Evolutionary conservation across 1,284 basidiomycete species (phyloP).

Genomic region (Puccinia polysora): DNA sequence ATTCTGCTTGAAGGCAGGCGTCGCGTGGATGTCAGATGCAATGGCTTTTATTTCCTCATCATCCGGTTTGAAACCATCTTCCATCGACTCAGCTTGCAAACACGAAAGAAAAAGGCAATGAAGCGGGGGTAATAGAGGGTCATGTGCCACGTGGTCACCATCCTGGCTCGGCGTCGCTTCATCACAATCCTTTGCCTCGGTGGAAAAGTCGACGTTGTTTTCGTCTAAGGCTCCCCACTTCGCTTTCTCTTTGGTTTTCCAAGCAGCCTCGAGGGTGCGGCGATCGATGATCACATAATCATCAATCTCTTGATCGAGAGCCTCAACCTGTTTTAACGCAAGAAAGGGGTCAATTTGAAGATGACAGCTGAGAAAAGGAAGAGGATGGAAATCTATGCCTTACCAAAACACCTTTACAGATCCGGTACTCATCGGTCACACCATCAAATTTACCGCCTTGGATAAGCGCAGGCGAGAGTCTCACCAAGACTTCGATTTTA

Average conservation of each 20-base stretch:
- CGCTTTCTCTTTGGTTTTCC: conserved; percentile 27
- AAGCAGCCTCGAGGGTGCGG: conserved; percentile 45
- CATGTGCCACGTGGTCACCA: conserved; percentile 27
- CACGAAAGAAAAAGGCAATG: conserved; percentile 46
- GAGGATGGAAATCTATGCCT: conserved; percentile 50
- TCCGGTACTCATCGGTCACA: conserved; percentile 58
- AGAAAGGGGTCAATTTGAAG: no score
- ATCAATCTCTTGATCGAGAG: conserved; percentile 63
- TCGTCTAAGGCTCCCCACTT: background rate
- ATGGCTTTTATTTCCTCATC: background rate
- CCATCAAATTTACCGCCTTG: conserved; percentile 53
- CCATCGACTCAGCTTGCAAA: background rate
- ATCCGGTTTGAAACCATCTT: background rate
- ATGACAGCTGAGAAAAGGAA: background rate
- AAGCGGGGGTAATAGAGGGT: conserved; percentile 48
- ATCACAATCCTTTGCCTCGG: background rate
- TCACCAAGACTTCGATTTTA: conserved; percentile 73
- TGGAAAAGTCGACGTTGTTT: background rate
- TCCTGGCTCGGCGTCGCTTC: conserved; percentile 12
- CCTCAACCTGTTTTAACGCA: conserved; percentile 62
- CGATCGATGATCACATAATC: conserved; percentile 49
- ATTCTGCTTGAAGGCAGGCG: conserved; percentile 33
- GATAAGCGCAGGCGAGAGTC: conserved; percentile 54
- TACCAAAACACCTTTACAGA: conserved; percentile 67
- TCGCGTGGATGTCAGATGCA: background rate